A percentile compares a stretch with the other conserved stretches of the same genome.
Evolutionary conservation across 1,284 basidiomycete species (phyloP).

Genomic region (Malassezia japonica): DNA sequence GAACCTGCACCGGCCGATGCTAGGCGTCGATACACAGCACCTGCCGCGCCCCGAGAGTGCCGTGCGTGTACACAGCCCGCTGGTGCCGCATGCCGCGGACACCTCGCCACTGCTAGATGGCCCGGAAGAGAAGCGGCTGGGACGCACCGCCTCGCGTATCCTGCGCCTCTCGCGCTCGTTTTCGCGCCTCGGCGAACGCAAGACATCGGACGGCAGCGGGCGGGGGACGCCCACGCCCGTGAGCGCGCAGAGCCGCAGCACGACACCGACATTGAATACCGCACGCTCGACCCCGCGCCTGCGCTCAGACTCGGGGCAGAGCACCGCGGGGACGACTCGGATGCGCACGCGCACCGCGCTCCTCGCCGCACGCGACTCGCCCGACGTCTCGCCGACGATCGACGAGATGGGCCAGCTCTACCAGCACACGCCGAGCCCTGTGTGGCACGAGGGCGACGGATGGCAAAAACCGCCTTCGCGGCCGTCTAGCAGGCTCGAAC

Average conservation of each 20-base stretch:
- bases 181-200: conserved; percentile 5
- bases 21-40: too few relatives aligned
- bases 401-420: not conserved
- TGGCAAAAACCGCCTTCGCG: too few relatives aligned
- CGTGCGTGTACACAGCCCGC: too few relatives aligned
- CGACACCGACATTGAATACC: not conserved
- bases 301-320: not conserved
- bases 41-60: too few relatives aligned
- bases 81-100: too few relatives aligned
- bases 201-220: not conserved
- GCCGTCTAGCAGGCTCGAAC: too few relatives aligned
- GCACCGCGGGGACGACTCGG: not conserved
- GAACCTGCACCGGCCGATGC: too few relatives aligned
- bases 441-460: not conserved
- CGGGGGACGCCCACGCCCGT: not conserved
- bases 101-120: too few relatives aligned
- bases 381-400: not conserved
- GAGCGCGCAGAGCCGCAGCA: not conserved
- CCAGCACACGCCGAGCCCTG: not conserved
- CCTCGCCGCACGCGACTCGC: conserved; percentile 1
- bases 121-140: not conserved
- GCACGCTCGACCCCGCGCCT: not conserved
- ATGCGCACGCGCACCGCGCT: not conserved
- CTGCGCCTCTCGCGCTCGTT: conserved; percentile 6
- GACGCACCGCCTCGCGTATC: not conserved